Conservation (phyloP, 371 early-diverging fungal species). For the Saksenaea oblongispora region DNA sequence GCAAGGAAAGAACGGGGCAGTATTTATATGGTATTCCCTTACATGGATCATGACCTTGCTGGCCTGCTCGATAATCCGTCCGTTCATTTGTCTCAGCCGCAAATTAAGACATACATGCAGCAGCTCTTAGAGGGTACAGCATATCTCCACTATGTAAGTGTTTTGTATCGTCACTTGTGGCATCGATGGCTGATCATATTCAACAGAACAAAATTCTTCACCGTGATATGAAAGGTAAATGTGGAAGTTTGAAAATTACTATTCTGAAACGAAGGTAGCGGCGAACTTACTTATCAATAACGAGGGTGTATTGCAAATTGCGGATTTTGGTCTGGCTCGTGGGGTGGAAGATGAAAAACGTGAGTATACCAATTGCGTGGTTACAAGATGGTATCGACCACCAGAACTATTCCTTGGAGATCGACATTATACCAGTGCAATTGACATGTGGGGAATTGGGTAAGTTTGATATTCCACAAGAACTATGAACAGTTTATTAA, state of each 20-base stretch:
- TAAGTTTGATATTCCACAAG: conserved; percentile 40
- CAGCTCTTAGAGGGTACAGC: conserved; percentile 87
- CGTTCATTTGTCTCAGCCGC: conserved; percentile 64
- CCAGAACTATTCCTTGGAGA: conserved; percentile 95
- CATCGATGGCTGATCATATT: background rate
- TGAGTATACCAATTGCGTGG: conserved; percentile 89
- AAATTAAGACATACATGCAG: conserved; percentile 79
- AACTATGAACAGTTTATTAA: background rate
- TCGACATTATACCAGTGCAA: conserved; percentile 79
- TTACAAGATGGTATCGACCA: conserved; percentile 98
- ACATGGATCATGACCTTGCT: conserved; percentile 94
- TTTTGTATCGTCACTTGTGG: background rate
- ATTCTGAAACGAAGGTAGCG: conserved; percentile 41
- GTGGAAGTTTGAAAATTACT: background rate
- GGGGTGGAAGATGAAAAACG: conserved; percentile 59
- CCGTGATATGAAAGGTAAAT: conserved; percentile 85
- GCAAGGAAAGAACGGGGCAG: conserved; percentile 48
- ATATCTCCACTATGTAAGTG: conserved; percentile 76
- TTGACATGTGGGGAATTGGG: conserved; percentile 99
- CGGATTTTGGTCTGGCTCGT: conserved; percentile 94
- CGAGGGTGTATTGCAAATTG: conserved; percentile 80
- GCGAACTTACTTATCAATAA: conserved; percentile 91
- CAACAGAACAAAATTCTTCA: conserved; percentile 79
- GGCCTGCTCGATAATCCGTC: conserved; percentile 81
- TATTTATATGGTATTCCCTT: conserved; percentile 94